These are phyloP conservation scores for Metschnikowia reukaufii DNA, from an alignment of 805 yeast genomes.

Conservation along the genomic window DNA sequence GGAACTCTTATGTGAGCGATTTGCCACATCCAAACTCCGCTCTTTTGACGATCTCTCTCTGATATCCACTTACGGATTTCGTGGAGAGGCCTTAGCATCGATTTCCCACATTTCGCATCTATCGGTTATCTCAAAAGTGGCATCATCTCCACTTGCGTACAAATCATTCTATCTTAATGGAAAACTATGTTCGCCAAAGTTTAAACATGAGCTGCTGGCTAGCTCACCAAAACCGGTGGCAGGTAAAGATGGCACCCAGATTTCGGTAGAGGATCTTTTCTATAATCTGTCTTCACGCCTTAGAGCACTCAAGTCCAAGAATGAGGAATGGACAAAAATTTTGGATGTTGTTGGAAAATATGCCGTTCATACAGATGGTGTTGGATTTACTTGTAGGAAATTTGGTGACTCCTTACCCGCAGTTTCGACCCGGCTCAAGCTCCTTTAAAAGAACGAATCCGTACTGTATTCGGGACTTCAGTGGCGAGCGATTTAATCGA, in stretches of 20 bases:
- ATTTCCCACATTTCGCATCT: slow-evolving; percentile 87
- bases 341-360: slow-evolving; percentile 83
- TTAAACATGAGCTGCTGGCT: slow-evolving; percentile 32
- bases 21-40: slow-evolving; percentile 83
- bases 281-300: slow-evolving; percentile 83
- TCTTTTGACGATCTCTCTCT: slow-evolving; percentile 71
- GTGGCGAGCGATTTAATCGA: slow-evolving; percentile 65
- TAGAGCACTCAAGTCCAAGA: slow-evolving; percentile 59
- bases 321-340: slow-evolving; percentile 75
- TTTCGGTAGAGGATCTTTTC: slow-evolving; percentile 83
- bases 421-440: slow-evolving; percentile 54
- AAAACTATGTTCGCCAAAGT: slow-evolving; percentile 45
- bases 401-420: slow-evolving; percentile 72
- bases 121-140: slow-evolving; percentile 73
- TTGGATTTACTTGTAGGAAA: slow-evolving; percentile 79
- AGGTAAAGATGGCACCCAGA: slow-evolving; percentile 83
- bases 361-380: slow-evolving; percentile 66
- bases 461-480: slow-evolving; percentile 67
- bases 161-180: slow-evolving; percentile 70
- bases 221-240: slow-evolving; percentile 71
- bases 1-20: slow-evolving; percentile 80
- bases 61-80: slow-evolving; percentile 83
- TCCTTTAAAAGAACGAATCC: slow-evolving; percentile 62
- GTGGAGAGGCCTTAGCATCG: slow-evolving; percentile 96
- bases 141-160: slow-evolving; percentile 65